Evolutionary conservation across 2,329 filamentous ascomycete genomes (phyloP).

Genomic region (Scopulariopsis brevicaulis): DNA sequence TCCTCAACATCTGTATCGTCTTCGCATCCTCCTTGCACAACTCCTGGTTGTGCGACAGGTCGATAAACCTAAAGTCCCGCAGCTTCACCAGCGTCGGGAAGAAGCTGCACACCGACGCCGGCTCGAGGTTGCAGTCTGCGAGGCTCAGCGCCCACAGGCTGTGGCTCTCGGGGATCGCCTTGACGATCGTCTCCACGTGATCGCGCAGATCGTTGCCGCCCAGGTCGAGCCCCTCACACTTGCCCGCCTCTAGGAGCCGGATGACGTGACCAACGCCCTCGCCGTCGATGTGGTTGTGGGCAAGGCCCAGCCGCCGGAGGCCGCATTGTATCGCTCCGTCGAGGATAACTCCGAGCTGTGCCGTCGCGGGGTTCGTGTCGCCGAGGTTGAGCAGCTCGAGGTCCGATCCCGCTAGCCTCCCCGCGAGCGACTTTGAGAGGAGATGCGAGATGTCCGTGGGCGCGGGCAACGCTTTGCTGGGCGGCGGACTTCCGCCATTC

Average conservation of each 20-base stretch:
- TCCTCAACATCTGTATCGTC: conserved; percentile 62
- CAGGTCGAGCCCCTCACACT: conserved; percentile 80
- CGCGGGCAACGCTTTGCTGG: conserved; percentile 1
- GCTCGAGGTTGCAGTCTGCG: conserved; percentile 71
- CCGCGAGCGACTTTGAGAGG: conserved; percentile 63
- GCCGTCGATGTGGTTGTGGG: conserved; percentile 66
- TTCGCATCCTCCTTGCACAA: conserved; percentile 67
- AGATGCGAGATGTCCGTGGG: conserved; percentile 38
- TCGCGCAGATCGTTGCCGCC: conserved; percentile 67
- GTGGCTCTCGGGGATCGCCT: conserved; percentile 37
- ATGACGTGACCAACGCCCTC: conserved; percentile 67
- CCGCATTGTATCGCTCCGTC: conserved; percentile 73
- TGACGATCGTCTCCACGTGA: conserved; percentile 40
- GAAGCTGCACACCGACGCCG: conserved; percentile 60
- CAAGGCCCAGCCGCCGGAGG: conserved; percentile 68
- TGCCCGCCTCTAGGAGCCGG: conserved; percentile 61
- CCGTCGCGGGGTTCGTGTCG: conserved; percentile 61
- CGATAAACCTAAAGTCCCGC: conserved; percentile 72
- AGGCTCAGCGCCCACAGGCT: conserved; percentile 74
- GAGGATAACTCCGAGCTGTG: conserved; percentile 65
- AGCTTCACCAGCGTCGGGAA: conserved; percentile 63
- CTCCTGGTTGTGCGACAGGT: conserved; percentile 79
- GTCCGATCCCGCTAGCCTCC: conserved; percentile 62
- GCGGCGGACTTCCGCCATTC: background rate
- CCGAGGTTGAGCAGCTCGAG: conserved; percentile 78